These are phyloP conservation scores for Claviceps capensis DNA, from an alignment of 2,329 filamentous ascomycete genomes.

Conservation along the genomic window DNA sequence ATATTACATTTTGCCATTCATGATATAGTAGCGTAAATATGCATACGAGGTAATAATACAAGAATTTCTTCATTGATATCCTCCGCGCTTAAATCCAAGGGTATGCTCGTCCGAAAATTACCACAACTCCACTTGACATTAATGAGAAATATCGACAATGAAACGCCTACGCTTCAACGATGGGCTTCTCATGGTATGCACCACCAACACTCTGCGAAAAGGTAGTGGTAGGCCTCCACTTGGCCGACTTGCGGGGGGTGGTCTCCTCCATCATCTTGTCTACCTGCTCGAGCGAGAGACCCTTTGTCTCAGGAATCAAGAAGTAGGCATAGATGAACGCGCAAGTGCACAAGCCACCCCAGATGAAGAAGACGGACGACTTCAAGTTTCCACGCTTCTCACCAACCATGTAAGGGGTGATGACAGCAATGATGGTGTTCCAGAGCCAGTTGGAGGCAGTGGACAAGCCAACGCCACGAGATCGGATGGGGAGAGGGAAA, in stretches of 20 bases:
- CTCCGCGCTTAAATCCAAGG: not conserved
- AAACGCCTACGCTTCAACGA: not conserved
- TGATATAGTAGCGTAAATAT: not conserved
- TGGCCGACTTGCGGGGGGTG: constrained; percentile 59
- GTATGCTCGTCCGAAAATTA: not conserved
- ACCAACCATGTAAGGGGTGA: constrained; percentile 60
- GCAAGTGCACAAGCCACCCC: constrained; percentile 51
- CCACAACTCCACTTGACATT: not conserved
- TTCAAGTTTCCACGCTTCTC: constrained; percentile 48
- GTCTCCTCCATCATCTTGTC: constrained; percentile 84
- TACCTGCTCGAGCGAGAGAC: constrained; percentile 64
- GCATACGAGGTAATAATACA: not conserved
- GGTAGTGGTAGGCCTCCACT: constrained; percentile 60
- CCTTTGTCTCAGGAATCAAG: constrained; percentile 62
- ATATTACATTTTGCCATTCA: too few relatives aligned
- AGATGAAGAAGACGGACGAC: constrained; percentile 62
- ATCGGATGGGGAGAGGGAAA: constrained; percentile 79
- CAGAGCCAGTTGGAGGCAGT: constrained; percentile 88
- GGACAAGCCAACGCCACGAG: constrained; percentile 73
- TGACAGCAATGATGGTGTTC: constrained; percentile 61
- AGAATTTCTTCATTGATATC: not conserved
- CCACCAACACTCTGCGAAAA: constrained; percentile 38
- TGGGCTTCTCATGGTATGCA: constrained; percentile 19
- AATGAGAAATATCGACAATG: not conserved
- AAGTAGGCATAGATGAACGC: constrained; percentile 57